Conservation (phyloP, 192 early-diverging fungal genomes). For the Podila horticola region DNA sequence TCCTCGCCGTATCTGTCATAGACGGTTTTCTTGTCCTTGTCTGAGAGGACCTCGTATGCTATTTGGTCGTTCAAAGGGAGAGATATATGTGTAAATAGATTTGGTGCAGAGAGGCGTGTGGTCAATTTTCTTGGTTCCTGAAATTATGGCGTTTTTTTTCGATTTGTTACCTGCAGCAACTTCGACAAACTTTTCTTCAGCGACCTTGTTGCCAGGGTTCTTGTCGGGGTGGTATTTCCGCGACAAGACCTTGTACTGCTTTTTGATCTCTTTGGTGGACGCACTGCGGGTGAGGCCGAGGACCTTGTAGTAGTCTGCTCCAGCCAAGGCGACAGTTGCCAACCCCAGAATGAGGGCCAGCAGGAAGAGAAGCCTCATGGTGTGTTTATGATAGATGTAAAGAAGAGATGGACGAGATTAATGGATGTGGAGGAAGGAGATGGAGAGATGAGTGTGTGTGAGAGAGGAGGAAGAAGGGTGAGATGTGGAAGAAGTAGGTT, state of each 20-base stretch:
- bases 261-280: constrained; percentile 88
- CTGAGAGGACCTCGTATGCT: constrained; percentile 95
- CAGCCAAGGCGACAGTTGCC: constrained; percentile 25
- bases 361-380: constrained; percentile 31
- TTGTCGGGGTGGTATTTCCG: constrained; percentile 91
- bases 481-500: background rate
- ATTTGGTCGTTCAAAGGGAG: background rate
- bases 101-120: background rate
- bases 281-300: constrained; percentile 87
- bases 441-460: too few relatives aligned
- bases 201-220: constrained; percentile 85
- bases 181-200: constrained; percentile 91
- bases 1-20: constrained; percentile 98
- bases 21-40: constrained; percentile 90
- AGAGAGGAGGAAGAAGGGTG: constrained; percentile 4
- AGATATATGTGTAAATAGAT: background rate
- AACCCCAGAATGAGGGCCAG: constrained; percentile 23
- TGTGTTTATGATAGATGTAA: background rate
- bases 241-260: constrained; percentile 91
- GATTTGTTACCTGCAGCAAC: constrained; percentile 72
- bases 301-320: constrained; percentile 87
- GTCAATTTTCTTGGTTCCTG: background rate
- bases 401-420: too few relatives aligned
- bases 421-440: too few relatives aligned
- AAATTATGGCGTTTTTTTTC: too few relatives aligned